Base-by-base conservation (phyloP, 768 basidiomycete species). In the Hericium alpestre region DNA sequence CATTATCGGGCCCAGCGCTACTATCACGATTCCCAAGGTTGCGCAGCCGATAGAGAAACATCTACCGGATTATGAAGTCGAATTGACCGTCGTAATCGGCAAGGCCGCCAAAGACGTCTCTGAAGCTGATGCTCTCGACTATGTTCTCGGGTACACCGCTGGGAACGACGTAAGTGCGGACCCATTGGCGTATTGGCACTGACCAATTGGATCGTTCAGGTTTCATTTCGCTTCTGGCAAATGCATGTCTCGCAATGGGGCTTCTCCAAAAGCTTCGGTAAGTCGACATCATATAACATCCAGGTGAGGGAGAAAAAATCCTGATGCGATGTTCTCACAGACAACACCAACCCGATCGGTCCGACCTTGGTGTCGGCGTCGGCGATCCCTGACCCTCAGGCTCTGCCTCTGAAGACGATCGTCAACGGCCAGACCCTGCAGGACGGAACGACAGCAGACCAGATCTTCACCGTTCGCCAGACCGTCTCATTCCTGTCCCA, bases 221-320 rank as follows among this genome's bases (percentile, higher is more conserved):
- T 88, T 2, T 91, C 90, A 4, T 91, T 92, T 79, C 80, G 92
- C 43, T 82, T 84, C 61, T 84, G 86, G 63, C 92, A 93, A 67
- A 73, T 87, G 71, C 80, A 81, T 3, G 83, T 85, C 10, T 84
- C 86, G 0, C 92, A 94, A 63, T 94, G 92, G 91, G 75, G 79
- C 32, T 93, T 90, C 70, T 90, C 89, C 25, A 94, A 94, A 69
- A 78, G 85, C 43, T 94, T 91, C 62, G 91, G 90, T 86, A 57
- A 23, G 77, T 63, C 16, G 7, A 10, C 32, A 32, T 32, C 32
- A 7, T 32, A 7, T 32, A 32, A 10, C 32, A 7, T 32, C 32
- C 32, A 0, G 8, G 5, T 8, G 1, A 32, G 32, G 32, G 8
- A 32, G 5, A 32, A 9, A 32, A 32, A 32, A 10, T 6, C 8